These are phyloP conservation scores for Kurtzmaniella quercitrusa DNA, from an alignment of 1,139 yeast species.

Conservation along the genomic window DNA sequence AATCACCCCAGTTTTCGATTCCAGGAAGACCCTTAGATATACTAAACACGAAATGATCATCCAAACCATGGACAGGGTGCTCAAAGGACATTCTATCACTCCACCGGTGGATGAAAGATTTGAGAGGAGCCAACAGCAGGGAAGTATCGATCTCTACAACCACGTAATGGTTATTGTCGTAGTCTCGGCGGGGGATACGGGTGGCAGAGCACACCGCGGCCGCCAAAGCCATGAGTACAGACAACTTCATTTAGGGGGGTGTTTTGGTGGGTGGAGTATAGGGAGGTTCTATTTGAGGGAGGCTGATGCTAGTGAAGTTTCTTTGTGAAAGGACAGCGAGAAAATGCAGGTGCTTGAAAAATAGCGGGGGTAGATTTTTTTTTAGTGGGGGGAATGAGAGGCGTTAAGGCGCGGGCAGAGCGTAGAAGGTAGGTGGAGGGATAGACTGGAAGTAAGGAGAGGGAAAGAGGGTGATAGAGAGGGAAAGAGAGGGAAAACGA, in stretches of 20 bases:
- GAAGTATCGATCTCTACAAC: conserved; percentile 50
- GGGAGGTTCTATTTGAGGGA: no score
- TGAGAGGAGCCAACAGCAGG: conserved; percentile 21
- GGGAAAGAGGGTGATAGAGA: no score
- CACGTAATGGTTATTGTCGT: conserved; percentile 45
- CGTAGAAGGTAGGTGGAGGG: no score
- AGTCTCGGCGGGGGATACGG: conserved; percentile 32
- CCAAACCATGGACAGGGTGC: conserved; percentile 55
- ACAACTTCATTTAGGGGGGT: neutral
- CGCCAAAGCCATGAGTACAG: conserved; percentile 1
- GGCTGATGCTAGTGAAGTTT: no score
- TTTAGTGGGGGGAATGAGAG: neutral
- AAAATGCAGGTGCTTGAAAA: no score
- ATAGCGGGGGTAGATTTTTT: no score
- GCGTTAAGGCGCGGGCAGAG: no score
- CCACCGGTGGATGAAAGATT: conserved; percentile 29
- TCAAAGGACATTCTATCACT: conserved; percentile 43
- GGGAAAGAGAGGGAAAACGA: no score
- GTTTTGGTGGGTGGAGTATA: no score
- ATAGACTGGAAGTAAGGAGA: no score
- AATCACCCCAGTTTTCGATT: conserved; percentile 34
- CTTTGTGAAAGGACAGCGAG: no score
- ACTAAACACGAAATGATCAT: conserved; percentile 62
- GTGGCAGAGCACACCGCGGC: conserved; percentile 5
- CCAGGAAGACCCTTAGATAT: conserved; percentile 33